Evolutionary conservation across 2,329 filamentous ascomycete species (phyloP), one percentile per base, ranked within the genome.

Genomic region (Pseudocercospora pini-densiflorae): DNA sequence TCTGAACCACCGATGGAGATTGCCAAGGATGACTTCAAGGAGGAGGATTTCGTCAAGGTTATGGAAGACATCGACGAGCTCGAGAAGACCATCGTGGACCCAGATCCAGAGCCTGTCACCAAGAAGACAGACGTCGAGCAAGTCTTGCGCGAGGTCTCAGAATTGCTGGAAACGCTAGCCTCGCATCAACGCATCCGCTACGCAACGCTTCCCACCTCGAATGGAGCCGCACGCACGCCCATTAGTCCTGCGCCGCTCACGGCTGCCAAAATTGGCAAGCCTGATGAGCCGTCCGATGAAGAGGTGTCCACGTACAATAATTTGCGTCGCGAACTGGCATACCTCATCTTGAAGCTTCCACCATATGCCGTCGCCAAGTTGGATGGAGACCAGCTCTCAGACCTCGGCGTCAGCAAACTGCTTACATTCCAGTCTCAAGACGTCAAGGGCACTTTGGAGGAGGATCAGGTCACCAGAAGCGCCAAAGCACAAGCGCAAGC

Each of bases 291-390:
- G 8, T 88, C 89, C 0, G 79, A 83, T 19, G 83, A 85, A 31
- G 88, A 90, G 71, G 77, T 83, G 43, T 81, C 82, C 45, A 81
- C 86, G 0, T 97, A 96, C 76, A 85, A 92, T 69, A 85, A 89
- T 27, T 84, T 97, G 61, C 93, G 91, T 76, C 86, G 89, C 3
- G 92, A 94, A 75, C 82, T 97, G 21, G 83, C 88, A 0, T 81
- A 93, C 31, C 88, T 97, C 68, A 86, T 97, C 67, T 86, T 90
- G 70, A 88, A 86, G 45, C 81, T 97, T 10, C 93, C 93, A 1
- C 93, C 93, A 1, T 95, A 93, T 75, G 92, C 91, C 1, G 91
- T 97, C 24, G 90, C 93, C 5, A 94, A 95, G 74, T 82, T 97
- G 68, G 90, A 96, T 73, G 93, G 93, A 9, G 91, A 96, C 76